Conservation (phyloP, 495 filamentous ascomycete genomes). For the Penicillium paxilli region DNA sequence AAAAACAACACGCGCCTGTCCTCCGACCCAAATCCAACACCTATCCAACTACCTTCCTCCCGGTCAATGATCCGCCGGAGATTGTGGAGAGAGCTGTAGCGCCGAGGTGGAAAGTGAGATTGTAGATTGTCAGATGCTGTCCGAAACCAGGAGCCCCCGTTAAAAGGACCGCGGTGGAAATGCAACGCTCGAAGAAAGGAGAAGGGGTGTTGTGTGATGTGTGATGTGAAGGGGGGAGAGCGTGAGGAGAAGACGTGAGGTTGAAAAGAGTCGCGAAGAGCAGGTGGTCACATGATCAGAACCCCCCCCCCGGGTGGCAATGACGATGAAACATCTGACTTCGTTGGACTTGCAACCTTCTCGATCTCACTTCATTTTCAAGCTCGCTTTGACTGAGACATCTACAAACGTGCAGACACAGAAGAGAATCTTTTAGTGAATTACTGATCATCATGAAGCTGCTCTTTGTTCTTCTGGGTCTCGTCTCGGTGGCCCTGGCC, state of each 20-base stretch:
- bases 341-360: too few relatives aligned
- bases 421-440: too few relatives aligned
- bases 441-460: conserved; percentile 56
- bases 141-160: conserved; percentile 1
- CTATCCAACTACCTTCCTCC: conserved; percentile 25
- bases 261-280: not conserved
- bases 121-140: not conserved
- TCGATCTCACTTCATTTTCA: not conserved
- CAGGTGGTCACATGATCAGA: conserved; percentile 22
- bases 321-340: too few relatives aligned
- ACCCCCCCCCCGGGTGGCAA: too few relatives aligned
- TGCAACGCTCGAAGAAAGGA: conserved; percentile 12
- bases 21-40: conserved; percentile 26
- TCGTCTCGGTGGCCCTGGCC: conserved; percentile 56
- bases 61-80: conserved; percentile 13
- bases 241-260: not conserved
- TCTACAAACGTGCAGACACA: too few relatives aligned
- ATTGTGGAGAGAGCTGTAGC: conserved; percentile 9
- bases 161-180: conserved; percentile 7
- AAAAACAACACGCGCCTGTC: conserved; percentile 37
- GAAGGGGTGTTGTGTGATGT: too few relatives aligned
- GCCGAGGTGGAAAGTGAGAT: conserved; percentile 9
- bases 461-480: conserved; percentile 50
- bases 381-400: too few relatives aligned
- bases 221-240: conserved; percentile 1